Evolutionary conservation across 2,329 filamentous ascomycete species (phyloP).

Genomic region (Alternaria solani): DNA sequence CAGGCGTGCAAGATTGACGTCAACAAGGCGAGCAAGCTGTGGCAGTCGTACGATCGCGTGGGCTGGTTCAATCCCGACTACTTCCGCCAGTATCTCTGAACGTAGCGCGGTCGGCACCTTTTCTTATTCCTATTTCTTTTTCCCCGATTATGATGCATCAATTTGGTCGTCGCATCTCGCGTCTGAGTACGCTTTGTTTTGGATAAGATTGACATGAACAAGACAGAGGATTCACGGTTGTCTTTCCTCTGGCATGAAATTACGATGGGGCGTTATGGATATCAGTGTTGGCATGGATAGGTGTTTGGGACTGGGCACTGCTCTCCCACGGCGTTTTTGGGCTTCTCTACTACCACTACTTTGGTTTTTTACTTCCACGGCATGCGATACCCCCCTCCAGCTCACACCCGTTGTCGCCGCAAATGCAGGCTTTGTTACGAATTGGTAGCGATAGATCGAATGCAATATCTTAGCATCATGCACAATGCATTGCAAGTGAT

Average conservation of each 20-base stretch:
- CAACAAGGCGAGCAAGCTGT: constrained; percentile 94
- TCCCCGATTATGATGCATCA: constrained; percentile 22
- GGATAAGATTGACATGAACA: constrained; percentile 33
- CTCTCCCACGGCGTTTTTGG: constrained; percentile 28
- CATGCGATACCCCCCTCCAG: constrained; percentile 24
- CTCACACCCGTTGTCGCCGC: constrained; percentile 23
- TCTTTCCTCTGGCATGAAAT: constrained; percentile 32
- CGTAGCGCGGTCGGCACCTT: neutral
- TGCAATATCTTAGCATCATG: constrained; percentile 1
- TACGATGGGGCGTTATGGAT: constrained; percentile 42
- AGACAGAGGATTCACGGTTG: constrained; percentile 18
- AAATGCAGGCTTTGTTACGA: constrained; percentile 14
- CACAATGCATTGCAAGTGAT: neutral
- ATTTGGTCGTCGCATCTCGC: constrained; percentile 38
- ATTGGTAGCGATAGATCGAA: constrained; percentile 23
- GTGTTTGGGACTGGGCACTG: constrained; percentile 20
- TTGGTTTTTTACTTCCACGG: constrained; percentile 2
- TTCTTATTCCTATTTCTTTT: neutral
- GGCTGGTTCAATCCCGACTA: constrained; percentile 75
- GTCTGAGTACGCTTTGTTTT: constrained; percentile 23
- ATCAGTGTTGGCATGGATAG: constrained; percentile 32
- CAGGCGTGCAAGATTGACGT: constrained; percentile 98
- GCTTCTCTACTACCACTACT: constrained; percentile 1
- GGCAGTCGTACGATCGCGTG: constrained; percentile 86
- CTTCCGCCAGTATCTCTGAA: constrained; percentile 57